Base-by-base conservation (phyloP, 208 protist genomes). In the Wallacemonas sp. region DNA sequence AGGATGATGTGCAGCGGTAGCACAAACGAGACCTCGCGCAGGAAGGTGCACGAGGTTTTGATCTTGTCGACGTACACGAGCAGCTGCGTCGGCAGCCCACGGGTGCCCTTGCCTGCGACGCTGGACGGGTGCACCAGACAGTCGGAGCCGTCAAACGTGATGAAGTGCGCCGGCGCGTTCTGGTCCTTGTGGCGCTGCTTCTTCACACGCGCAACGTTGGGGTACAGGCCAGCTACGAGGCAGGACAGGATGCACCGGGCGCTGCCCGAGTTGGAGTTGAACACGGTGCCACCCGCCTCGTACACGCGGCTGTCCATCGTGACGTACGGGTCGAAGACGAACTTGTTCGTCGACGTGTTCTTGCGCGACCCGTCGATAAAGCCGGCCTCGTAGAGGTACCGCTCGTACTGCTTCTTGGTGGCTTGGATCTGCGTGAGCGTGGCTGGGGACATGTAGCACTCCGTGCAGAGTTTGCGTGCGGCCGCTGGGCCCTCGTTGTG, bases 1-100 rank as follows among this genome's bases (percentile, higher is more conserved):
- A 99, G 78, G 14, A 98, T 88, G 21, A 99, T 72, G 39, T 97
- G 89, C 49, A 97, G 83, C 16, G 94, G 93, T 0, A 86, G 78
- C 21, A 99, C 84, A 61, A 95, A 82, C 2, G 88, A 97, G 17
- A 94, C 84, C 57, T 98, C 88, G 17, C 94, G 83, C 32, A 98
- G 55, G 70, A 96, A 99, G 1, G 95, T 88, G 46, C 73, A 77
- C 6, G 86, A 94, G 1, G 97, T 99, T 70, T 97, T 90, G 0
- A 98, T 75, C 70, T 98, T 98, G 56, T 99, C 95, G 57, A 94
- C 78, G 83, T 97, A 99, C 2, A 98, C 87, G 27, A 98, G 69
- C 43, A 96, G 87, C 23, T 77, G 84, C 2, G 90, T 88, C 12
- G 70, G 36, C 41, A 92, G 90, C 9, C 52, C 52, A 4, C 81